Percentiles rank a stretch among this genome's conserved stretches.
Conservation (phyloP, 1,284 basidiomycete genomes). For the Ustilago esculenta region DNA sequence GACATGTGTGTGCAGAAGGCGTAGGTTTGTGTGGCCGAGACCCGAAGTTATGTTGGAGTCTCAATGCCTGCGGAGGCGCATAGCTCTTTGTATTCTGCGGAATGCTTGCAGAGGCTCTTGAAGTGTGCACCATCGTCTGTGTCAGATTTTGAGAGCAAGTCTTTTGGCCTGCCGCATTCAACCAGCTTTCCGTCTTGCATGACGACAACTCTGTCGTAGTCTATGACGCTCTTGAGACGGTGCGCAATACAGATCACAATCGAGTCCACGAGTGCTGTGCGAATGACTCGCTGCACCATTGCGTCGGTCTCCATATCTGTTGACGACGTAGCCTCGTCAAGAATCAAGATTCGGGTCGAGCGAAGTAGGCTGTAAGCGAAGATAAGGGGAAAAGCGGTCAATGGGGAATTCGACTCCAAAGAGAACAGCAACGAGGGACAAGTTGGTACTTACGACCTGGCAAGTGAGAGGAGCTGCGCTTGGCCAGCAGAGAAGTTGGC, state of each 20-base stretch:
- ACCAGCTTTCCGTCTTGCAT: constrained; percentile 48
- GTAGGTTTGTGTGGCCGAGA: too few species aligned
- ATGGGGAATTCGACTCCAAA: too few species aligned
- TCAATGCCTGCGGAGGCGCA: constrained; percentile 28
- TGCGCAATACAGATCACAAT: constrained; percentile 67
- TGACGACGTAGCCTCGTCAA: constrained; percentile 79
- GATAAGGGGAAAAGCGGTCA: too few species aligned
- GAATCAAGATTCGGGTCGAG: constrained; percentile 78
- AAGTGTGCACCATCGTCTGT: constrained; percentile 21
- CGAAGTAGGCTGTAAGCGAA: constrained; percentile 75
- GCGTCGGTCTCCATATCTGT: constrained; percentile 40
- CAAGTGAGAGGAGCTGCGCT: constrained; percentile 82
- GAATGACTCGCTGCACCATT: constrained; percentile 46
- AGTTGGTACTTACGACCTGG: constrained; percentile 69
- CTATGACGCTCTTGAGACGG: constrained; percentile 43
- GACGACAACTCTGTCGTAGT: constrained; percentile 81
- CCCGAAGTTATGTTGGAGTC: too few species aligned
- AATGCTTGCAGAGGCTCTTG: constrained; percentile 34
- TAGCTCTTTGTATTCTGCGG: constrained; percentile 32
- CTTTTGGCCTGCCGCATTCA: constrained; percentile 81
- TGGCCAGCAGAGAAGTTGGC: constrained; percentile 87
- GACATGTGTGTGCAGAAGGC: too few species aligned
- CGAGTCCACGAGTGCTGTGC: constrained; percentile 48
- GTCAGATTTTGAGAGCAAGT: constrained; percentile 30
- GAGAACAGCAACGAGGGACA: too few species aligned